Base-by-base conservation (phyloP, 1,139 yeast genomes). In the Meyerozyma elateridarum region DNA sequence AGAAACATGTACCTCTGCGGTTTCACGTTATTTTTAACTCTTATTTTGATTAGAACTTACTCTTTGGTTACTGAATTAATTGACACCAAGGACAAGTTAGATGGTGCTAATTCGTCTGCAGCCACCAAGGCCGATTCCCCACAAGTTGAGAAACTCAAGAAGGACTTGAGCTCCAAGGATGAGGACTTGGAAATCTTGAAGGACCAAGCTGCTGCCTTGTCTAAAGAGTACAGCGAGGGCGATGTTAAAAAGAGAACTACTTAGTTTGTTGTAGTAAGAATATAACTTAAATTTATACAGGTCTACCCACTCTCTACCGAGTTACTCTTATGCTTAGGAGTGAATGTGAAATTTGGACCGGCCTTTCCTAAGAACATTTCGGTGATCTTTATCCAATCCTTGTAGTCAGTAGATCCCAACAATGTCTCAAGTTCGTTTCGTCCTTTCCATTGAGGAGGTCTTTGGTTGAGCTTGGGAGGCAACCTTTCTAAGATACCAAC, bases 1-100 rank as follows among this genome's bases (percentile, higher is more conserved):
- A 79, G 99, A 64, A 93, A 93, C 67, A 80, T 89, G 84, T 93
- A 93, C 52, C 73, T 93, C 38, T 87, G 96, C 49, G 99, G 99
- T 2, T 88, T 89, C 61, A 88, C 97, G 3, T 71, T 93, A 56
- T 93, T 93, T 57, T 68, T 91, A 52, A 85, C 96, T 2, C 70
- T 88, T 51, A 82, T 88, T 37, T 76, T 89, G 47, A 79, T 82
- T 49, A 76, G 96, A 61, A 88, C 96, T n/a, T 87, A 84, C 54
- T 67, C 77, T 4, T 69, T 89, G 52, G 95, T 87, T 20, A 79
- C 79, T 34, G 94, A 85, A 49, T 70, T 87, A 58, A 62, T 87
- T 41, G 56, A 59, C 26, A 66, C 77, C 29, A 75, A 75, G 56
- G 79, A 74, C 48, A 73, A 72, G 41, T 70, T 85, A 53, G 82